phyloP scores from a whole-genome alignment of 305 asterid species.

The Andrographis paniculata region DNA sequence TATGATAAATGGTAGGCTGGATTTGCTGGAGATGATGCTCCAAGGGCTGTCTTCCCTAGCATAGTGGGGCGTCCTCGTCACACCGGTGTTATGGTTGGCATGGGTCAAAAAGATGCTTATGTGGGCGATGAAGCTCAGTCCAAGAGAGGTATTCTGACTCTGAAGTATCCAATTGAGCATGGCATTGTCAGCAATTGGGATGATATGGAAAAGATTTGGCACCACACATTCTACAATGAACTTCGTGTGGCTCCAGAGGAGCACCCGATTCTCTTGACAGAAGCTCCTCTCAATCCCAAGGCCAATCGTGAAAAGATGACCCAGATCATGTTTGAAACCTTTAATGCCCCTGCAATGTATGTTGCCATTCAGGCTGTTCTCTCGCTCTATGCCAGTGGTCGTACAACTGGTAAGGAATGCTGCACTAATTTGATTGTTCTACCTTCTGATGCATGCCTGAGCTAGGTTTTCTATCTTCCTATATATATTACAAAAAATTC shows the following conservation, averaged over 20 bases:
- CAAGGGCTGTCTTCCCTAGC: conserved; percentile 85
- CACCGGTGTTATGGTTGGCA: conserved; percentile 88
- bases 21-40: conserved; percentile 88
- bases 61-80: conserved; percentile 91
- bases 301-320: conserved; percentile 58
- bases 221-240: too few species aligned
- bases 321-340: too few species aligned
- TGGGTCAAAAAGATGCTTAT: too few species aligned
- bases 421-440: background rate
- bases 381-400: conserved; percentile 83
- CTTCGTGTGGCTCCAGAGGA: conserved; percentile 61
- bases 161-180: conserved; percentile 54
- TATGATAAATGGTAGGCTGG: conserved; percentile 33
- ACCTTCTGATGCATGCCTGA: background rate
- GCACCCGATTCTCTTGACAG: conserved; percentile 51
- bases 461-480: background rate
- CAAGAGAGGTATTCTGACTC: conserved; percentile 51
- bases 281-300: conserved; percentile 60
- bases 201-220: conserved; percentile 56
- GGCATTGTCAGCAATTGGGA: conserved; percentile 63
- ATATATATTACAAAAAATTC: too few species aligned
- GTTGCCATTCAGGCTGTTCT: conserved; percentile 83
- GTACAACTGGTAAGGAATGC: conserved; percentile 60
- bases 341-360: too few species aligned
- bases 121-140: conserved; percentile 63